Evolutionary conservation across 495 filamentous ascomycete genomes (phyloP).

Genomic region (Penicillium canescens): DNA sequence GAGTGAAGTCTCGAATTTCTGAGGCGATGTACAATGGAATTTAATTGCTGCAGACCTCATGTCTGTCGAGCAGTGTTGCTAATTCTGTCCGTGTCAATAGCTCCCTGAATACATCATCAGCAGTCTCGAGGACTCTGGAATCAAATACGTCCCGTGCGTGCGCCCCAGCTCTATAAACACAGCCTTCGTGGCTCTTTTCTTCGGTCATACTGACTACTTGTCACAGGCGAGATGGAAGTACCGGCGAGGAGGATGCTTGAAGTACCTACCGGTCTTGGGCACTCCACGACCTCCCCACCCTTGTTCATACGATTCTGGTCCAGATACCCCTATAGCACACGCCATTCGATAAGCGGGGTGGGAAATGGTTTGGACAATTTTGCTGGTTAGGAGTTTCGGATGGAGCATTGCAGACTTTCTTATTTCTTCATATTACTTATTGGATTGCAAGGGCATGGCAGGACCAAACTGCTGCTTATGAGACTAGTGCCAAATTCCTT

Average conservation of each 20-base stretch:
- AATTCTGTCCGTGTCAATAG: constrained; percentile 24
- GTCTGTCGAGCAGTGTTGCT: neutral
- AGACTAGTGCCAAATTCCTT: neutral
- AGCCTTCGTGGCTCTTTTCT: neutral
- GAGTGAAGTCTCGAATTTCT: constrained; percentile 20
- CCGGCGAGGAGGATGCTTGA: constrained; percentile 48
- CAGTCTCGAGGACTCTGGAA: constrained; percentile 65
- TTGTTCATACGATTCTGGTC: constrained; percentile 7
- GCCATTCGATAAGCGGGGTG: neutral
- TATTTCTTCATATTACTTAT: constrained; percentile 12
- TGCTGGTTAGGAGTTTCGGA: constrained; percentile 25
- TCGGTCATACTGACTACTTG: constrained; percentile 4
- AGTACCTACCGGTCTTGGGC: neutral
- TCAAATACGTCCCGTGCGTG: constrained; percentile 66
- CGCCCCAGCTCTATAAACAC: neutral
- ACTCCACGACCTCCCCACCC: constrained; percentile 5
- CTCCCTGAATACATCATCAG: constrained; percentile 65
- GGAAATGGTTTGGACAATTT: constrained; percentile 7
- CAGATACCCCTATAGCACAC: constrained; percentile 15
- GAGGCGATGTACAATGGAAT: neutral
- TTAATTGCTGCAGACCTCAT: neutral
- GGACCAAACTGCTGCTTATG: constrained; percentile 5
- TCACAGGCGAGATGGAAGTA: constrained; percentile 51
- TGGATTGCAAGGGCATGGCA: constrained; percentile 12
- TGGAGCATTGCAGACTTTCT: constrained; percentile 24